Conservation (phyloP, 2,329 filamentous ascomycete genomes). For the Calonectria montana region DNA sequence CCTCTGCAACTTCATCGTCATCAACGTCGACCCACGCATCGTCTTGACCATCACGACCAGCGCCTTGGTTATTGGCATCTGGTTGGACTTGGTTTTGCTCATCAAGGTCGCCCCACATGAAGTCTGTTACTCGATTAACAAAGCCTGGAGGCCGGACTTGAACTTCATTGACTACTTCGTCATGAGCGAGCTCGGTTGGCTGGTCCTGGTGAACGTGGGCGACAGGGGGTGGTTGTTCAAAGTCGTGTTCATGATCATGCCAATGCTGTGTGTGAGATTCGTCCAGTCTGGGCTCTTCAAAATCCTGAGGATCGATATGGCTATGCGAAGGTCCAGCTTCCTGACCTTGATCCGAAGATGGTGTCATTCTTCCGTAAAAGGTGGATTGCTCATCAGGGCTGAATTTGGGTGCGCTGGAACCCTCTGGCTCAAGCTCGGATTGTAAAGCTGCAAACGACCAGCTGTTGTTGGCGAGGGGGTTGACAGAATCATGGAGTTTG, state of each 20-base stretch:
- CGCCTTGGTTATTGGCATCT: constrained; percentile 53
- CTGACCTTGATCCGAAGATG: background rate
- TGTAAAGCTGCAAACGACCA: constrained; percentile 67
- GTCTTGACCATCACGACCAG: constrained; percentile 59
- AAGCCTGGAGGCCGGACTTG: constrained; percentile 37
- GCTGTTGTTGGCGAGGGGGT: constrained; percentile 69
- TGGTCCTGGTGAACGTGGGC: constrained; percentile 26
- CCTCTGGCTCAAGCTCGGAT: constrained; percentile 29
- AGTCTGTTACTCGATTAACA: constrained; percentile 60
- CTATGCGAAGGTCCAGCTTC: background rate
- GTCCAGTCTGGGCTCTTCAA: background rate
- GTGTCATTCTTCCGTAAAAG: background rate
- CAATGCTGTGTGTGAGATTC: background rate
- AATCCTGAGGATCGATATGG: background rate
- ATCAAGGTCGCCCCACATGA: constrained; percentile 71
- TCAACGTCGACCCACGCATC: constrained; percentile 54
- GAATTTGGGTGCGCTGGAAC: background rate
- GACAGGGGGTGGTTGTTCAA: background rate
- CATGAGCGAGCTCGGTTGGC: constrained; percentile 7
- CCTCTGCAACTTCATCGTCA: constrained; percentile 32
- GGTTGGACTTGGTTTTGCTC: constrained; percentile 43
- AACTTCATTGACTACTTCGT: constrained; percentile 27
- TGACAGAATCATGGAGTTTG: constrained; percentile 54
- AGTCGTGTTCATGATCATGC: background rate
- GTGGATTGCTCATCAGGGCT: background rate